Base-by-base conservation (phyloP, 208 protist species). In the Wallacemonas sp. region DNA sequence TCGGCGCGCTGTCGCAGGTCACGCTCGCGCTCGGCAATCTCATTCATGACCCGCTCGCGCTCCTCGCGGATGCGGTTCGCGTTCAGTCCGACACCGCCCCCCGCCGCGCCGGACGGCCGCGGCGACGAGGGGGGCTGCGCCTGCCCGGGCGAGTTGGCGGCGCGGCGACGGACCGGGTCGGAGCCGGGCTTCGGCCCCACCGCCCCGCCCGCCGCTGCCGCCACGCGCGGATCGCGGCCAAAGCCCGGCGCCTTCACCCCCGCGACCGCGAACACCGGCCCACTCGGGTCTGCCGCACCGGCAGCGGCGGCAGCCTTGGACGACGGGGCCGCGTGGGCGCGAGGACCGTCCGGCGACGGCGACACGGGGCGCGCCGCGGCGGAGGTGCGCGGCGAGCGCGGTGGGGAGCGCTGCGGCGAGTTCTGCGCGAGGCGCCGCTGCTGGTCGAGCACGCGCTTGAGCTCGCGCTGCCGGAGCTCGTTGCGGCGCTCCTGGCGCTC, bases 391-490 rank as follows among this genome's bases (percentile, higher is more conserved):
- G 57, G 57, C 4, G 57, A 50, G 39, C 31, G 52, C 20, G 52
- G 31, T 14, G 52, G 52, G 0, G 52, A 59, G 11, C 52, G 7
- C 49, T 57, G 49, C 8, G 49, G 49, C 11, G 52, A 59, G 32
- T 57, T 59, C 52, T 59, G 52, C 32, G 52, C 52, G n/a, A 65
- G 59, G 7, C 77, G 67, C 10, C 72, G 79, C 59, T 91, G 82
- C 66, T 81, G 69, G 32, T 86, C 86, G 22, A 93, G 74, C 12
- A 95, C 83, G 25, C 79, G 76, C 22, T 76, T 71, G 18, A 95
- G 66, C 44, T 95, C 86, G 1, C 76, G 55, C 54, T 88, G 77
- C 11, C 81, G 84, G 25, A 86, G 38, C 29, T 89, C 76, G 36
- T 86, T 84, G 42, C 79, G 70, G 3, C 75, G 80, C 54, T 87